phyloP scores from a whole-genome alignment of 495 filamentous ascomycete genomes.

The Baudoinia panamericana region DNA sequence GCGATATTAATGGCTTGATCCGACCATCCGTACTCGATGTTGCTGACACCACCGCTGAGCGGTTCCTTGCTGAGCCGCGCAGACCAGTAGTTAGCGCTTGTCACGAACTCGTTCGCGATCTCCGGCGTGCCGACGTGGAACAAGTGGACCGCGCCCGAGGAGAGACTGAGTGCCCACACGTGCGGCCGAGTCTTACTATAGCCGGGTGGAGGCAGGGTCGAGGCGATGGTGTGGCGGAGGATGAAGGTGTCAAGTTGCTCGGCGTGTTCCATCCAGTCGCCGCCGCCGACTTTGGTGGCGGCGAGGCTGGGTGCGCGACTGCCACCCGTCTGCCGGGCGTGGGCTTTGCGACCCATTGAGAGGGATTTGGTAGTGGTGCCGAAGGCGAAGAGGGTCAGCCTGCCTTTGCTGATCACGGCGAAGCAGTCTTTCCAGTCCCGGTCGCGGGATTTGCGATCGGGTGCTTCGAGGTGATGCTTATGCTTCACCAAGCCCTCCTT shows the following conservation, averaged over 20 bases:
- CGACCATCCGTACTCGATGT: constrained; percentile 95
- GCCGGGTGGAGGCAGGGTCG: constrained; percentile 74
- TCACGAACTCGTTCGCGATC: constrained; percentile 87
- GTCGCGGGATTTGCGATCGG: constrained; percentile 83
- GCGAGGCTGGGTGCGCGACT: constrained; percentile 32
- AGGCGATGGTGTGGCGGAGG: constrained; percentile 84
- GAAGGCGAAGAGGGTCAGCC: constrained; percentile 90
- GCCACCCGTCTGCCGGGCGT: constrained; percentile 37
- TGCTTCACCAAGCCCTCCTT: constrained; percentile 94
- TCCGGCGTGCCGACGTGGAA: constrained; percentile 96
- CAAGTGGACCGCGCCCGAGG: constrained; percentile 85
- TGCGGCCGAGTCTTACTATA: constrained; percentile 83
- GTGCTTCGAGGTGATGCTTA: constrained; percentile 84
- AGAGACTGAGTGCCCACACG: constrained; percentile 90
- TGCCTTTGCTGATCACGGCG: constrained; percentile 95
- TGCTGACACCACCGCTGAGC: constrained; percentile 80
- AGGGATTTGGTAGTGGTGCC: constrained; percentile 46
- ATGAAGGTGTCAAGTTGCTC: constrained; percentile 76
- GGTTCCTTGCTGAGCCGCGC: constrained; percentile 87
- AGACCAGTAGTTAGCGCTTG: constrained; percentile 95
- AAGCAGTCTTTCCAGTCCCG: constrained; percentile 91
- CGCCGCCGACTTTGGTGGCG: constrained; percentile 60
- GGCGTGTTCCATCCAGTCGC: constrained; percentile 94
- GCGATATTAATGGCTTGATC: constrained; percentile 73
- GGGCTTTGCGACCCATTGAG: constrained; percentile 51